phyloP scores from a whole-genome alignment of 805 yeast genomes.

The Ogataea neopini region DNA sequence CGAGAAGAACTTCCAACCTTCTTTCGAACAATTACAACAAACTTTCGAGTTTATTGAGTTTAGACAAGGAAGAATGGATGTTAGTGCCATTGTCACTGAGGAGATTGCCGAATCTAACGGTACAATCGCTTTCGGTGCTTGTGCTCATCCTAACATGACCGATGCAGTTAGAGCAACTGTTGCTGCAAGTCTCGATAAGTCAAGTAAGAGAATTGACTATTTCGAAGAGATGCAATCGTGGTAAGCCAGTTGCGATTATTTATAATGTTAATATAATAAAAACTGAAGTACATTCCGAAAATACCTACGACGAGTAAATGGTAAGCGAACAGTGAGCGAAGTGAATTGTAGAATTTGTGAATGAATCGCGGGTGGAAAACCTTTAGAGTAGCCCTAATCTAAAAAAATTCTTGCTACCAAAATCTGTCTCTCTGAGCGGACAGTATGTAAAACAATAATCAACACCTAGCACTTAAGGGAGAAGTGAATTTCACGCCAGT shows the following conservation, averaged over 20 bases:
- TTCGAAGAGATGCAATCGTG: conserved; percentile 39
- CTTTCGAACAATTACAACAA: conserved; percentile 23
- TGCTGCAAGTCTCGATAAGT: conserved; percentile 15
- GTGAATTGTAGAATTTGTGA: too few relatives aligned
- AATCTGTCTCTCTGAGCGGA: too few relatives aligned
- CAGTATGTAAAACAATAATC: too few relatives aligned
- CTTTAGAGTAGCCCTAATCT: too few relatives aligned
- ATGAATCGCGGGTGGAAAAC: too few relatives aligned
- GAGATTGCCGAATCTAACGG: conserved; percentile 42
- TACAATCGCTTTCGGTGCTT: conserved; percentile 47
- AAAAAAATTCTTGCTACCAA: too few relatives aligned
- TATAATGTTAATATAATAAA: not conserved
- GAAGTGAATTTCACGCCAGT: too few relatives aligned
- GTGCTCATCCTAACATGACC: conserved; percentile 50
- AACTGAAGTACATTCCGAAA: not conserved
- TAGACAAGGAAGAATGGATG: conserved; percentile 45
- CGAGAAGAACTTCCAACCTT: conserved; percentile 12
- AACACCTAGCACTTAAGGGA: too few relatives aligned
- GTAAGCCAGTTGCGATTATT: conserved; percentile 19
- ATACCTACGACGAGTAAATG: not conserved
- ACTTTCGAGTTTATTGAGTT: conserved; percentile 41
- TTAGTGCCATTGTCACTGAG: conserved; percentile 34
- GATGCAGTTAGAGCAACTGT: conserved; percentile 32
- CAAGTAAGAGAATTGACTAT: conserved; percentile 29
- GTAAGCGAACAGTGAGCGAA: too few relatives aligned